Base-by-base conservation (phyloP, 345 rosid genomes). In the Kandelia obovata region DNA sequence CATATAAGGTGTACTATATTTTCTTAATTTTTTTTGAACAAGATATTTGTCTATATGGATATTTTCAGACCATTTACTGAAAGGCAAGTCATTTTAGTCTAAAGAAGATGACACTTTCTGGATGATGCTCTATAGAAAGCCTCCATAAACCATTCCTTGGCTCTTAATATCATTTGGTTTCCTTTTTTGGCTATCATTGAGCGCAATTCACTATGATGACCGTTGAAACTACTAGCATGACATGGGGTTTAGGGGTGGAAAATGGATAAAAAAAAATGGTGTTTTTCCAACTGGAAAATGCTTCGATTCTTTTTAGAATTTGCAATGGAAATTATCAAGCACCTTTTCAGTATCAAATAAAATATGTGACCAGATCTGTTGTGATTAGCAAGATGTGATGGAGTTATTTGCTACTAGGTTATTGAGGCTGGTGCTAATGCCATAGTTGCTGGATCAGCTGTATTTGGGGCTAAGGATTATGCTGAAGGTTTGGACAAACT, bases 401-500 rank as follows among this genome's bases (percentile, higher is more conserved):
- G 1, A 35, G 75, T 62, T 70, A 28, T 15, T 8, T 73, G 58
- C 47, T 13, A 43, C 47, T 69, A 95, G 99, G 98, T 95, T 70
- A 92, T 95, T 71, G 96, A 88, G 74, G 99, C 98, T 53, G 99
- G 99, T 76, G 99, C 98, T 17, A 95, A 95, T 70, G 26, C 58
- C 58, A 7, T 92, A 66, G 97, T 95, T 19, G 97, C 97, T 71
- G 99, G 96, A 78, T 95, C 97, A 62, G 97, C 97, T 74, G 97
- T 95, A 61, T 95, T 95, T 74, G 96, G 97, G 65, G 96, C 99
- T 66, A 90, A 90, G 79, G 97, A 95, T 84, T 95, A 92, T 64
- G 96, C 92, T 17, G 94, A 95, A 86, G 99, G 99, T 87, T 74
- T 63, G 70, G 56, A 52, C 25, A 49, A 35, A 51, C 13, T 47